Evolutionary conservation across 116 monocot genomes (phyloP).

Genomic region (Iris pallida): DNA sequence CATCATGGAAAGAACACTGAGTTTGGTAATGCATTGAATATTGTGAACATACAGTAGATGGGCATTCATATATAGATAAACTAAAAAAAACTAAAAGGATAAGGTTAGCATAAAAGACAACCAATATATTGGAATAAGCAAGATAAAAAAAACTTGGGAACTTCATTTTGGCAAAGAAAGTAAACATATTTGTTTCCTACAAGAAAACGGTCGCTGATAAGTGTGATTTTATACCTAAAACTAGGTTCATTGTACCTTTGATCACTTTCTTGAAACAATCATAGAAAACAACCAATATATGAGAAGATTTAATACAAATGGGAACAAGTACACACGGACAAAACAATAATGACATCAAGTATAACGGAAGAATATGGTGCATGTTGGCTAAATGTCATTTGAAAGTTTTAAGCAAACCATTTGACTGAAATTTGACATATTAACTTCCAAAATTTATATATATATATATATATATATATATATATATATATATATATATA

Average conservation of each 20-base stretch:
- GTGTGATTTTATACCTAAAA: conserved; percentile 93
- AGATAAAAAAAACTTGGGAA: too few relatives aligned
- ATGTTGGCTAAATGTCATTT: background rate
- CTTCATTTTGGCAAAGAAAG: background rate
- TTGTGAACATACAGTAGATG: too few relatives aligned
- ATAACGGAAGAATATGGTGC: background rate
- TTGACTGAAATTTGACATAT: too few relatives aligned
- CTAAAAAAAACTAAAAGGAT: too few relatives aligned
- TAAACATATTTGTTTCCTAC: conserved; percentile 90
- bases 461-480: too few relatives aligned
- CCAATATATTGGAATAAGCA: too few relatives aligned
- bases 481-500: too few relatives aligned
- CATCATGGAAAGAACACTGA: too few relatives aligned
- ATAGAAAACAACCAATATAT: background rate
- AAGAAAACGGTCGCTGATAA: conserved; percentile 94
- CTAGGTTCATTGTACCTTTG: conserved; percentile 98
- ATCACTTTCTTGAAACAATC: conserved; percentile 70
- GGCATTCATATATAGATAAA: too few relatives aligned
- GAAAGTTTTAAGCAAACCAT: background rate
- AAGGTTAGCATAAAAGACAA: too few relatives aligned
- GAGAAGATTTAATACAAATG: background rate
- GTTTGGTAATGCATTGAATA: too few relatives aligned
- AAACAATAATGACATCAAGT: background rate
- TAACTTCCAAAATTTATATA: too few relatives aligned
- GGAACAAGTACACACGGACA: background rate